Evolutionary conservation across 2,329 filamentous ascomycete species (phyloP), one percentile per base, ranked within the genome.

Genomic region (Aspergillus sp.): DNA sequence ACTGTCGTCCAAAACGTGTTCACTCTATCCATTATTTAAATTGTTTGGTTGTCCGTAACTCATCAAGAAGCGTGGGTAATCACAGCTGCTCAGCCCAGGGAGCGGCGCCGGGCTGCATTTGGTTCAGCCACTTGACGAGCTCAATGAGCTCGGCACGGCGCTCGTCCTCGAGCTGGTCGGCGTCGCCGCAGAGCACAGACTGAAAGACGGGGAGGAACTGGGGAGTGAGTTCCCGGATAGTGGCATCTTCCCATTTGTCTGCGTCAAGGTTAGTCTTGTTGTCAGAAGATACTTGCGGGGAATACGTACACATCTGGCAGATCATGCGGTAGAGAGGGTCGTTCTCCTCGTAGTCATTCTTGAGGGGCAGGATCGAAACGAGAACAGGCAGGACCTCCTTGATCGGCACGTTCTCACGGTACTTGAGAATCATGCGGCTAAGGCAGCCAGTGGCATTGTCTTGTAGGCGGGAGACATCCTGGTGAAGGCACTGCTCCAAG

Each of bases 281-380:
- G 2, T 28, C 23, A 17, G 9, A 25, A 38, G 47, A 34, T 28
- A 38, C 4, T 15, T 9, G n/a, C 11, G 54, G 38, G 34, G 31
- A 41, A 25, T 38, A 85, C 88, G 82, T 83, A 90, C 87, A 97
- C 66, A 98, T 85, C 78, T 91, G 89, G 77, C 91, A 89, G 72
- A 99, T 89, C 87, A 93, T 96, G 76, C 90, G 86, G 81, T 90
- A 99, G 63, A 98, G 89, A 8, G 95, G 93, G 71, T 92, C 91
- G 80, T 99, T 98, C 86, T 98, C 95, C 79, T 97, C 93, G 71
- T 87, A 98, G 77, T 98, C 95, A 75, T 97, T 93, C 77, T 91
- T 91, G 65, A 98, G 84, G 9, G 95, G 95, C 43, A 98, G 85
- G 30, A 93, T 85, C 64, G 86, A 85, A 60, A 96, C 85, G 30